Conservation (phyloP, 139 green algal species). For the Micromonas commoda region DNA sequence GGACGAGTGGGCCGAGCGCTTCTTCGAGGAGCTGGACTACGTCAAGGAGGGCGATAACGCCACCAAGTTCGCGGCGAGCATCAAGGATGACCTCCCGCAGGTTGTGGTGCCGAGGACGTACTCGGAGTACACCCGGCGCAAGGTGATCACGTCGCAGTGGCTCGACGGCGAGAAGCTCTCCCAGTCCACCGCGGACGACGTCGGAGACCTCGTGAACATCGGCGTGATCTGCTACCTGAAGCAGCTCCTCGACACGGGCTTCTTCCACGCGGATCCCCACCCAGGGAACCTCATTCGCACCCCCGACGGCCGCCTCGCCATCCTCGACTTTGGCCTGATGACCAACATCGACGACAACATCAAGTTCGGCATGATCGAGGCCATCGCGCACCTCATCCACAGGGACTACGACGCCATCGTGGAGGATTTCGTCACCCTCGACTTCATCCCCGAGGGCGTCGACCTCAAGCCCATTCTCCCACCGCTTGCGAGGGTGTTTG, state of each 20-base stretch:
- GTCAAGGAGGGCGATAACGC: conserved; percentile 83
- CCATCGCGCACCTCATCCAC: conserved; percentile 96
- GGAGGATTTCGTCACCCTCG: conserved; percentile 93
- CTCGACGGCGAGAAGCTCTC: conserved; percentile 74
- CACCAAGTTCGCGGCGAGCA: conserved; percentile 73
- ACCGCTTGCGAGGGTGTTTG: conserved; percentile 41
- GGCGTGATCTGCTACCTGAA: conserved; percentile 98
- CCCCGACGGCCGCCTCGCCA: conserved; percentile 84
- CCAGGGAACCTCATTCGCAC: conserved; percentile 92
- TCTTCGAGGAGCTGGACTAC: conserved; percentile 99
- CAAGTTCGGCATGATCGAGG: conserved; percentile 98
- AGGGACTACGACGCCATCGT: conserved; percentile 90
- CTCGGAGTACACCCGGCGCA: conserved; percentile 67
- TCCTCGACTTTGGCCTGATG: conserved; percentile 93
- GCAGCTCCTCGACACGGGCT: conserved; percentile 81
- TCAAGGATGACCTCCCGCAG: conserved; percentile 87
- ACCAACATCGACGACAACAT: conserved; percentile 73
- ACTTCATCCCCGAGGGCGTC: conserved; percentile 91
- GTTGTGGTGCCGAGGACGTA: conserved; percentile 90
- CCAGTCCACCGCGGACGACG: conserved; percentile 74
- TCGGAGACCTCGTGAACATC: conserved; percentile 88
- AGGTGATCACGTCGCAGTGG: conserved; percentile 81
- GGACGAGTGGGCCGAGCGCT: conserved; percentile 93
- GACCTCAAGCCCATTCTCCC: conserved; percentile 91
- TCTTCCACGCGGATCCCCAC: conserved; percentile 56